Percentiles rank a stretch among this genome's conserved stretches.
Evolutionary conservation across 257 asterid genomes (phyloP).

Genomic region (Solanum paucissectum): DNA sequence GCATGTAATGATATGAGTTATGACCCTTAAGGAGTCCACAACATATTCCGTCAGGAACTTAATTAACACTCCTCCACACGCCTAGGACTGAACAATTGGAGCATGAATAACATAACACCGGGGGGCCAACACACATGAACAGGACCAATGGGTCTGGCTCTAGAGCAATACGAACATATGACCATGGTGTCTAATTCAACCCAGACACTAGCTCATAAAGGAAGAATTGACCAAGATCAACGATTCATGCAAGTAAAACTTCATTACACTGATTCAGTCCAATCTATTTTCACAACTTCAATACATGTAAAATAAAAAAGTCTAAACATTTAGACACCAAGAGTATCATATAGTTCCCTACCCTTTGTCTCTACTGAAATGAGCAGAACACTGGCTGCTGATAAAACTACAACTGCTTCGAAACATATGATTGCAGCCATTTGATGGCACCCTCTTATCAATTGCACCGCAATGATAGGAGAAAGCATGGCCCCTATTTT

Average conservation of each 20-base stretch:
- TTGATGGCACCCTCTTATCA: constrained; percentile 14
- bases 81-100: too few relatives aligned
- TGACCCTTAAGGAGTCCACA: too few relatives aligned
- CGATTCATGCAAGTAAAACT: too few relatives aligned
- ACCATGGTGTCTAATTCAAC: neutral
- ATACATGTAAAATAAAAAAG: neutral
- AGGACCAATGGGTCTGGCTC: neutral
- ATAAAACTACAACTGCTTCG: constrained; percentile 5
- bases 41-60: too few relatives aligned
- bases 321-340: neutral
- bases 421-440: constrained; percentile 13
- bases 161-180: neutral
- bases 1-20: too few relatives aligned
- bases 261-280: too few relatives aligned
- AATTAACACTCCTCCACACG: too few relatives aligned
- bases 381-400: constrained; percentile 8
- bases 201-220: neutral
- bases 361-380: constrained; percentile 23
- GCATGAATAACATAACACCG: too few relatives aligned
- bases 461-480: constrained; percentile 12
- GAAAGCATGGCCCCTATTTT: constrained; percentile 26
- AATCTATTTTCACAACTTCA: neutral
- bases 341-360: constrained; percentile 1
- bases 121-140: too few relatives aligned
- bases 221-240: neutral